These are phyloP conservation scores for Trichoderma hamatum DNA, from an alignment of 2,329 filamentous ascomycete species.

Conservation along the genomic window DNA sequence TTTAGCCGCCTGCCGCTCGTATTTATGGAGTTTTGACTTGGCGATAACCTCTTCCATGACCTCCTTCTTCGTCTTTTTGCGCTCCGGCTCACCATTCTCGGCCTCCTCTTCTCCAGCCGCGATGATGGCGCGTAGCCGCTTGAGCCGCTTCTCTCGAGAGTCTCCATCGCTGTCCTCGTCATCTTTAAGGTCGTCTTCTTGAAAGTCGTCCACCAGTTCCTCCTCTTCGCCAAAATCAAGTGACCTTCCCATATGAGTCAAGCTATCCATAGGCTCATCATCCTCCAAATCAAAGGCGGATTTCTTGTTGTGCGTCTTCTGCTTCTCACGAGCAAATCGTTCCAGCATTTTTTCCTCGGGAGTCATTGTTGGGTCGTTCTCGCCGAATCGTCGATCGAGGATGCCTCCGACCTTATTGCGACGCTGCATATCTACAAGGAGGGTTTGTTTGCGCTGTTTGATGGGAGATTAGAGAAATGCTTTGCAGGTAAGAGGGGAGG, in stretches of 20 bases:
- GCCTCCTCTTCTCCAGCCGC: slow-evolving; percentile 52
- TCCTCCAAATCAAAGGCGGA: slow-evolving; percentile 89
- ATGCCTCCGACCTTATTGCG: slow-evolving; percentile 92
- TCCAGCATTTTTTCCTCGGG: slow-evolving; percentile 91
- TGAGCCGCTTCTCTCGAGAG: slow-evolving; percentile 58
- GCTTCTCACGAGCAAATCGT: slow-evolving; percentile 86
- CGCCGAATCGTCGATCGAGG: slow-evolving; percentile 90
- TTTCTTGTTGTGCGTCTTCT: slow-evolving; percentile 73
- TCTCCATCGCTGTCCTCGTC: slow-evolving; percentile 60
- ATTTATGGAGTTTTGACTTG: slow-evolving; percentile 95
- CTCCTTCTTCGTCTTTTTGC: slow-evolving; percentile 94
- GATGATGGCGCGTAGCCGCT: slow-evolving; percentile 55
- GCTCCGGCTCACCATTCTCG: slow-evolving; percentile 66
- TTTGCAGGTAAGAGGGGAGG: background rate
- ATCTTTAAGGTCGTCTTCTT: slow-evolving; percentile 70
- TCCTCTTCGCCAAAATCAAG: slow-evolving; percentile 62
- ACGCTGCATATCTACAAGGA: slow-evolving; percentile 86
- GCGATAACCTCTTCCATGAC: slow-evolving; percentile 98
- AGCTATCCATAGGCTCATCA: slow-evolving; percentile 61
- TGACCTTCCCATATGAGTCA: slow-evolving; percentile 84
- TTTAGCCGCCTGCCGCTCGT: slow-evolving; percentile 87
- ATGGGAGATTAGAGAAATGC: slow-evolving; percentile 27
- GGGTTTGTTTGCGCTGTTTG: slow-evolving; percentile 70
- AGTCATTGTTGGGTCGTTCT: slow-evolving; percentile 91
- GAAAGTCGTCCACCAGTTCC: slow-evolving; percentile 70